Evolutionary conservation across 2,329 filamentous ascomycete genomes (phyloP).

Genomic region (Penicillium sp.): DNA sequence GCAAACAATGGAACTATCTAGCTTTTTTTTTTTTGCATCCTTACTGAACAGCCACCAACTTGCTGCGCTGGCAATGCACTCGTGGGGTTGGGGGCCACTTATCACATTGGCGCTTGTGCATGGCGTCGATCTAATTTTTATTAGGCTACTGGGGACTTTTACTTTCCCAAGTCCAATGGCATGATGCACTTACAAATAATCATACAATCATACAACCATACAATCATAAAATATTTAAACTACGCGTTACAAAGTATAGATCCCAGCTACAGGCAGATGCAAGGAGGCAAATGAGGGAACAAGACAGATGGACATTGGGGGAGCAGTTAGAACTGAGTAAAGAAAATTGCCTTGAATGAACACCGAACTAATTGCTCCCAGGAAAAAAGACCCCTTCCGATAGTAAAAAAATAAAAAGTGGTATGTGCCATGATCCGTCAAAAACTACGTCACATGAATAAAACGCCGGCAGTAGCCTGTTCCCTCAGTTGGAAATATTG

Average conservation of each 20-base stretch:
- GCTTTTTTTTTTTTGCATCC: neutral
- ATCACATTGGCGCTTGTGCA: slow-evolving; percentile 6
- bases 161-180: neutral
- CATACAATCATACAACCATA: neutral
- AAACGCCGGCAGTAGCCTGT: slow-evolving; percentile 28
- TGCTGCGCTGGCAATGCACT: slow-evolving; percentile 7
- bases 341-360: slow-evolving; percentile 32
- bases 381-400: slow-evolving; percentile 14
- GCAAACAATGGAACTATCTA: slow-evolving; percentile 1
- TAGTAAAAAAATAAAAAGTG: slow-evolving; percentile 26
- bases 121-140: slow-evolving; percentile 3
- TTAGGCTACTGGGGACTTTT: neutral
- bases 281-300: slow-evolving; percentile 26
- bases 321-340: slow-evolving; percentile 33
- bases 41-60: slow-evolving; percentile 5
- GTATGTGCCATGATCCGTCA: slow-evolving; percentile 32
- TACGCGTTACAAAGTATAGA: neutral
- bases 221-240: neutral
- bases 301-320: slow-evolving; percentile 29
- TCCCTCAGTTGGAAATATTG: slow-evolving; percentile 25
- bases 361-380: slow-evolving; percentile 34
- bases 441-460: slow-evolving; percentile 28
- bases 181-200: neutral
- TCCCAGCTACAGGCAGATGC: slow-evolving; percentile 7
- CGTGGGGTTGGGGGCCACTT: slow-evolving; percentile 4